These are phyloP conservation scores for Colletotrichum orchidophilum DNA, from an alignment of 2,329 filamentous ascomycete species.

Conservation along the genomic window DNA sequence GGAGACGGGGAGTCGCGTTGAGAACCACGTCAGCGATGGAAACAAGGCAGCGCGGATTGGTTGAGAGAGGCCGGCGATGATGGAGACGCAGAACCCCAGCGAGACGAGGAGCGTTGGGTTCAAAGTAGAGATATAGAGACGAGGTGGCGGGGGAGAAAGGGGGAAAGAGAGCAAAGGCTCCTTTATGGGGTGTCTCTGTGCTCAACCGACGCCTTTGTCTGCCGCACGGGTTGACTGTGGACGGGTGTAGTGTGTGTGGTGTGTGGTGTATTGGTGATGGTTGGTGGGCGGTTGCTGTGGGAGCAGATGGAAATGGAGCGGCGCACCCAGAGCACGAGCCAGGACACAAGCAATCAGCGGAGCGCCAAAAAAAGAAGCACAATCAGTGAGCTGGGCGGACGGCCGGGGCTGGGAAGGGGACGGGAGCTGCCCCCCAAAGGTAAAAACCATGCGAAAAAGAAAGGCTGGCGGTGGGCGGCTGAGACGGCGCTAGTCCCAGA, in stretches of 20 bases:
- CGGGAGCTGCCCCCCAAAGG: neutral
- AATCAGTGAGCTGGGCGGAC: neutral
- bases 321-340: neutral
- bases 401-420: slow-evolving; percentile 5
- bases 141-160: neutral
- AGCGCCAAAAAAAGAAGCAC: neutral
- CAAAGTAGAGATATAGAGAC: slow-evolving; percentile 1
- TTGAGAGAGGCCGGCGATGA: slow-evolving; percentile 2
- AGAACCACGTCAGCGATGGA: slow-evolving; percentile 30
- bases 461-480: slow-evolving; percentile 21
- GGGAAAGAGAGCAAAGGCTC: slow-evolving; percentile 19
- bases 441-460: slow-evolving; percentile 17
- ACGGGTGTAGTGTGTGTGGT: neutral
- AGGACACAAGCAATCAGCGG: neutral
- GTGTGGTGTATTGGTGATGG: slow-evolving; percentile 22
- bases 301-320: slow-evolving; percentile 25
- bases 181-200: neutral
- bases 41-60: slow-evolving; percentile 13
- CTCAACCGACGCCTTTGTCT: slow-evolving; percentile 23
- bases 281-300: slow-evolving; percentile 34
- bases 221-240: slow-evolving; percentile 10
- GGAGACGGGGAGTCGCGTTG: slow-evolving; percentile 20
- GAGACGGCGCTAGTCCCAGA: neutral
- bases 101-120: neutral
- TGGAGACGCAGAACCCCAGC: neutral